A percentile compares a stretch with the other conserved stretches of the same genome.
Conservation (phyloP, 352 stramenopile genomes). For the Phytophthora fragariaefolia region DNA sequence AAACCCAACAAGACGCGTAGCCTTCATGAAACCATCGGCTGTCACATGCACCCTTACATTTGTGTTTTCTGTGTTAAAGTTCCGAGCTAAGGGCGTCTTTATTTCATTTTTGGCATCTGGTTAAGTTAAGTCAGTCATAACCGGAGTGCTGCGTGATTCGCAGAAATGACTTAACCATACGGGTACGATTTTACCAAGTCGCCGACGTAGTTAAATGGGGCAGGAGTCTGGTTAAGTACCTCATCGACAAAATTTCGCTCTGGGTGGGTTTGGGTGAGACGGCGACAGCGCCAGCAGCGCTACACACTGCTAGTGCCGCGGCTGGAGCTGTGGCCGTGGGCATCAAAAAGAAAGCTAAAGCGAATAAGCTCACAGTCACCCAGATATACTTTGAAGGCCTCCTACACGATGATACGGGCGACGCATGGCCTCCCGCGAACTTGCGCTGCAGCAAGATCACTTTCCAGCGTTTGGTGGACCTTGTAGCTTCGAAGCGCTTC, state of each 20-base stretch:
- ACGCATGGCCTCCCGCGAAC: not conserved
- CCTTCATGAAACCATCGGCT: no score
- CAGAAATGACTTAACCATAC: conserved; percentile 2
- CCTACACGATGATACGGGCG: not conserved
- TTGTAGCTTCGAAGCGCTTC: not conserved
- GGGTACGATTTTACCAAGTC: conserved; percentile 6
- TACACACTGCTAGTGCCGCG: no score
- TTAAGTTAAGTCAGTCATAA: no score
- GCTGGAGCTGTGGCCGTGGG: not conserved
- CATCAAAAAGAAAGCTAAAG: no score
- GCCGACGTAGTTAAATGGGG: conserved; percentile 2
- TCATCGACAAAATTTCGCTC: no score
- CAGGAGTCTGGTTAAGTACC: not conserved
- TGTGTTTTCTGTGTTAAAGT: no score
- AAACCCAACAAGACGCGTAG: no score
- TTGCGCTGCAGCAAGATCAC: not conserved
- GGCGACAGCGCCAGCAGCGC: no score
- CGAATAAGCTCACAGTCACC: not conserved
- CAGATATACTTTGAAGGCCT: not conserved
- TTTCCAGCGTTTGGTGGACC: not conserved
- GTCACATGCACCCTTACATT: no score
- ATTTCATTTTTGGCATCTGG: no score
- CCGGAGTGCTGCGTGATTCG: not conserved
- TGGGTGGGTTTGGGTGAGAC: no score
- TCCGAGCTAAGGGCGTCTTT: no score